phyloP scores from a whole-genome alignment of 2,329 filamentous ascomycete genomes.

The Colletotrichum orbiculare region DNA sequence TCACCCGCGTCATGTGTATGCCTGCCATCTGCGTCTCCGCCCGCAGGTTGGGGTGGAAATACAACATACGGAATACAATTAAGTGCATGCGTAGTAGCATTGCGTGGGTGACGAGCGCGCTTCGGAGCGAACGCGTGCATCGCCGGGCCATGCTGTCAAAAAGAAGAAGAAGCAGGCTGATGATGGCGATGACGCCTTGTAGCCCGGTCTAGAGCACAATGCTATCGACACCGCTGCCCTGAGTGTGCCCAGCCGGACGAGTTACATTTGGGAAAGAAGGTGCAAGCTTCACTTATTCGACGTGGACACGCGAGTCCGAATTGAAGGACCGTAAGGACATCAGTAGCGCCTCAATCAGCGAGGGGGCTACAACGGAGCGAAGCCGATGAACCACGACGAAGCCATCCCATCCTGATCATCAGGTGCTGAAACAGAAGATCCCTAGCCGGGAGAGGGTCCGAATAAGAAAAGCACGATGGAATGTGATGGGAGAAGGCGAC shows the following conservation, averaged over 20 bases:
- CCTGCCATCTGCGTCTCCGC: constrained; percentile 5
- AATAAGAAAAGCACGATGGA: constrained; percentile 9
- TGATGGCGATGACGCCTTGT: no score
- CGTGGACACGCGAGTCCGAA: constrained; percentile 4
- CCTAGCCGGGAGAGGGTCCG: constrained; percentile 13
- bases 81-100: no score
- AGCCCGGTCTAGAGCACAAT: no score
- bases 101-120: no score
- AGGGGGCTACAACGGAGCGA: background rate
- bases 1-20: constrained; percentile 24
- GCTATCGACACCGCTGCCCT: no score
- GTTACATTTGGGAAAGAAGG: no score
- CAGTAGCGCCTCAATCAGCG: no score
- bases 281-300: constrained; percentile 1
- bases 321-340: constrained; percentile 3
- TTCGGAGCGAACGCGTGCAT: no score
- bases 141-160: background rate
- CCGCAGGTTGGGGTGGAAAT: background rate
- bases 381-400: constrained; percentile 21
- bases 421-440: constrained; percentile 34
- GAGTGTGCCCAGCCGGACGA: no score
- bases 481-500: constrained; percentile 5
- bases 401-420: constrained; percentile 28
- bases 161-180: background rate
- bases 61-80: no score